Percentiles rank a stretch among this genome's conserved stretches.
These are phyloP conservation scores for Schizochytrium sp. DNA, from an alignment of 108 stramenopile genomes.

Conservation along the genomic window DNA sequence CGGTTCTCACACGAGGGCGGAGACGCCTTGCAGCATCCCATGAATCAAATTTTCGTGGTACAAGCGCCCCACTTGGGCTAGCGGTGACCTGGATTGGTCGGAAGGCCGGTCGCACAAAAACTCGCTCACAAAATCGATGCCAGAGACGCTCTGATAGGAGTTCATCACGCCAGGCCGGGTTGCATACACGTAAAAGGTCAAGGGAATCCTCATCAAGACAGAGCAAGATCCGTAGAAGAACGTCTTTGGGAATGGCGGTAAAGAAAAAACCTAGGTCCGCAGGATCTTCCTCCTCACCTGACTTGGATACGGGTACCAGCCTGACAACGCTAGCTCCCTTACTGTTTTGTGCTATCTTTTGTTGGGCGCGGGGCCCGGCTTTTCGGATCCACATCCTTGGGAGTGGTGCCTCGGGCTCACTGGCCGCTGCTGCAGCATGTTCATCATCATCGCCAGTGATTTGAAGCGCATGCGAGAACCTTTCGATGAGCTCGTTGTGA, in stretches of 20 bases:
- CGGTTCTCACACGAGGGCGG: slow-evolving; percentile 13
- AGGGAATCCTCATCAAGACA: slow-evolving; percentile 38
- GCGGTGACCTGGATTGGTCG: slow-evolving; percentile 7
- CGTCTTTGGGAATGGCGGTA: neutral
- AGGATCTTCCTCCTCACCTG: slow-evolving; percentile 23
- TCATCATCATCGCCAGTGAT: neutral
- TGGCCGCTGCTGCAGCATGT: too few species aligned
- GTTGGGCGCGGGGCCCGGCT: neutral
- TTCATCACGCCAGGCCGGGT: neutral
- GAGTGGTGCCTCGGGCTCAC: neutral
- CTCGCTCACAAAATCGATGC: slow-evolving; percentile 23
- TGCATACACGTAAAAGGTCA: slow-evolving; percentile 7
- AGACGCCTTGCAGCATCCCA: neutral
- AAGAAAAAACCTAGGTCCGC: slow-evolving; percentile 39
- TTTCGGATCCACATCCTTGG: slow-evolving; percentile 32
- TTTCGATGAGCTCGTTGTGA: slow-evolving; percentile 9
- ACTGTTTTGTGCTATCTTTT: neutral
- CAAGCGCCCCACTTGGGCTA: neutral
- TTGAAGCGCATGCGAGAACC: neutral
- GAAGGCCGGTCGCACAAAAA: slow-evolving; percentile 30
- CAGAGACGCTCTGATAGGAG: slow-evolving; percentile 28
- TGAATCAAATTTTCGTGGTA: neutral
- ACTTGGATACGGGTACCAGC: neutral
- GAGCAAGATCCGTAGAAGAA: neutral
- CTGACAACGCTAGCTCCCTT: neutral